A percentile compares a stretch with the other conserved stretches of the same genome.
phyloP scores from a whole-genome alignment of 352 stramenopile genomes.

The Phytophthora constricta region DNA sequence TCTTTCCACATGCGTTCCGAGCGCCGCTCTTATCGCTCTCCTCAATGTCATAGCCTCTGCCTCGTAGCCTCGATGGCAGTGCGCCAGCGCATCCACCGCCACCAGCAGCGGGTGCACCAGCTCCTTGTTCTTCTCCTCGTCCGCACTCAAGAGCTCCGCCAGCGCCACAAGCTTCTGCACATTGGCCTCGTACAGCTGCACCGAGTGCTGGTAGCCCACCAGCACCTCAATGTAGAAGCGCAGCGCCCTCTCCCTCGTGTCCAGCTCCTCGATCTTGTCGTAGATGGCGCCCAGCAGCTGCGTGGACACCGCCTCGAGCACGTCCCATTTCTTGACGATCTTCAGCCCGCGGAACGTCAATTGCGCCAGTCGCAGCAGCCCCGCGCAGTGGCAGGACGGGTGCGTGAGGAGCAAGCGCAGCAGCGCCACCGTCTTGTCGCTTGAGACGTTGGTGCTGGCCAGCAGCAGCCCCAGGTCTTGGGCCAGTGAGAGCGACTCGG shows the following conservation, averaged over 20 bases:
- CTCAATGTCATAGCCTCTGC: constrained; percentile 52
- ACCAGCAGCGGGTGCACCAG: constrained; percentile 45
- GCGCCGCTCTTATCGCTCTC: constrained; percentile 43
- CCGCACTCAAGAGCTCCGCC: constrained; percentile 45
- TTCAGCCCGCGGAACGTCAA: constrained; percentile 73
- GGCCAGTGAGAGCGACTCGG: constrained; percentile 29
- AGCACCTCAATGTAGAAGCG: constrained; percentile 71
- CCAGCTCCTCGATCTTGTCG: constrained; percentile 34
- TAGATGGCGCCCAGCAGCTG: constrained; percentile 53
- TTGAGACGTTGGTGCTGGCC: constrained; percentile 54
- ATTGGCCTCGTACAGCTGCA: constrained; percentile 57
- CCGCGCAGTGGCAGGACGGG: constrained; percentile 38
- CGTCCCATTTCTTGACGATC: constrained; percentile 78
- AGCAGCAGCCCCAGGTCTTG: constrained; percentile 67
- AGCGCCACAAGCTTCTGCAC: constrained; percentile 52
- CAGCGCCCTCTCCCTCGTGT: constrained; percentile 39
- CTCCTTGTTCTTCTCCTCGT: constrained; percentile 36
- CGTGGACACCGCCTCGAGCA: constrained; percentile 44
- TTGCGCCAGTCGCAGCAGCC: constrained; percentile 63
- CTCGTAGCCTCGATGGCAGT: constrained; percentile 78
- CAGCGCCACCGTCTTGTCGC: constrained; percentile 40
- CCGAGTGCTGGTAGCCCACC: constrained; percentile 80
- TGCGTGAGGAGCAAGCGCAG: constrained; percentile 48
- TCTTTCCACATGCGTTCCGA: constrained; percentile 38
- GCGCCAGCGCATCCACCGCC: constrained; percentile 54